Conservation (phyloP, 2,329 filamentous ascomycete species). For the Paraconiothyrium brasiliense region DNA sequence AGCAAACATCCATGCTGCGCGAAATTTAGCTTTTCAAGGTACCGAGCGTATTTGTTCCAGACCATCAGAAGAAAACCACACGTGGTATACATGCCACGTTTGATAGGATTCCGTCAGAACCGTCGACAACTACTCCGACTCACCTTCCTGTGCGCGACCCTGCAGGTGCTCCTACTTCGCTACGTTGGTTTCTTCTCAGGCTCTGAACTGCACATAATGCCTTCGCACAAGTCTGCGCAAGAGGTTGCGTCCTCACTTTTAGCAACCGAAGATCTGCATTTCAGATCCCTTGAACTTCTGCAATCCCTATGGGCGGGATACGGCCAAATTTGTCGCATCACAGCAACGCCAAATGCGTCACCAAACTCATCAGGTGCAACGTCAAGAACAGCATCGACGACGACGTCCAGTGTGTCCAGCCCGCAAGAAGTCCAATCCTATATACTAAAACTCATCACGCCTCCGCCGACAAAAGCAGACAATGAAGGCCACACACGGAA, state of each 20-base stretch:
- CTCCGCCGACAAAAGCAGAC: conserved; percentile 52
- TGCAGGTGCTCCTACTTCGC: neutral
- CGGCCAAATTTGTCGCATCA: conserved; percentile 65
- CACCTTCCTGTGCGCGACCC: neutral
- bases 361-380: conserved; percentile 21
- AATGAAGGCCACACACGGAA: conserved; percentile 73
- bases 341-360: conserved; percentile 44
- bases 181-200: neutral
- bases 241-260: conserved; percentile 41
- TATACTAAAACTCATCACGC: conserved; percentile 69
- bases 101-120: conserved; percentile 3
- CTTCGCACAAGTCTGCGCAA: conserved; percentile 23
- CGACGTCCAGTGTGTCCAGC: conserved; percentile 21
- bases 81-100: conserved; percentile 1
- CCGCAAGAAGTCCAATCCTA: conserved; percentile 48
- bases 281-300: conserved; percentile 40
- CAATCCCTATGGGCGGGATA: conserved; percentile 61
- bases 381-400: conserved; percentile 24
- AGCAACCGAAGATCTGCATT: conserved; percentile 31
- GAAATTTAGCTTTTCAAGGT: no score
- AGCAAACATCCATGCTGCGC: neutral
- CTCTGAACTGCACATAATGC: conserved; percentile 51
- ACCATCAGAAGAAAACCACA: neutral
- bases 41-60: neutral
- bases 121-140: conserved; percentile 6